phyloP scores from a whole-genome alignment of 495 filamentous ascomycete genomes.

The Sordaria brevicollis region DNA sequence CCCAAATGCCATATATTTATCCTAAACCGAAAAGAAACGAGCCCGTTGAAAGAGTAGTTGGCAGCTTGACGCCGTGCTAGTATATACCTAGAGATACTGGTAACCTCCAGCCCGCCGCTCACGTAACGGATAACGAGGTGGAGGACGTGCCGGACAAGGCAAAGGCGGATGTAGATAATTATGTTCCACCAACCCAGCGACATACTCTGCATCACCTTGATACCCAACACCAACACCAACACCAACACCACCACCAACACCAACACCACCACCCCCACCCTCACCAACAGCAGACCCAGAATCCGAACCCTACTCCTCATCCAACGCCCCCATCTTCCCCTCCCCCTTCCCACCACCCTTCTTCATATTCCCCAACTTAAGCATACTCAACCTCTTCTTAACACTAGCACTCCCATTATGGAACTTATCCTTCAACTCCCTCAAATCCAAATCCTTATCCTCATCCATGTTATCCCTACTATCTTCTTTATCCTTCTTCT shows the following conservation, averaged over 20 bases:
- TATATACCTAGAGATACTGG: too few species aligned
- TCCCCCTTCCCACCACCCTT: conserved; percentile 47
- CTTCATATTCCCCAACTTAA: conserved; percentile 48
- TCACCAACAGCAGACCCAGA: not conserved
- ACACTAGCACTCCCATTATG: conserved; percentile 30
- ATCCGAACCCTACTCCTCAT: conserved; percentile 28
- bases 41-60: too few species aligned
- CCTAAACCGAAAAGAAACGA: too few species aligned
- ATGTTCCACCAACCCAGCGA: not conserved
- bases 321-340: conserved; percentile 38
- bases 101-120: not conserved
- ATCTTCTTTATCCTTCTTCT: not conserved
- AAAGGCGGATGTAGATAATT: too few species aligned
- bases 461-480: conserved; percentile 25
- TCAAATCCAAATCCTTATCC: not conserved
- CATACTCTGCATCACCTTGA: not conserved
- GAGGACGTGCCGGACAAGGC: not conserved
- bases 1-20: too few species aligned
- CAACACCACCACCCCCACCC: not conserved
- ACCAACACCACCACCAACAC: conserved; percentile 2
- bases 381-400: conserved; percentile 57
- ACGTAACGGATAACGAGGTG: not conserved
- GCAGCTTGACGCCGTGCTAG: too few species aligned
- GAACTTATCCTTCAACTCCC: not conserved
- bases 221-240: too few species aligned